These are phyloP conservation scores for Exserohilum rostratum DNA, from an alignment of 2,329 filamentous ascomycete species.

Conservation along the genomic window DNA sequence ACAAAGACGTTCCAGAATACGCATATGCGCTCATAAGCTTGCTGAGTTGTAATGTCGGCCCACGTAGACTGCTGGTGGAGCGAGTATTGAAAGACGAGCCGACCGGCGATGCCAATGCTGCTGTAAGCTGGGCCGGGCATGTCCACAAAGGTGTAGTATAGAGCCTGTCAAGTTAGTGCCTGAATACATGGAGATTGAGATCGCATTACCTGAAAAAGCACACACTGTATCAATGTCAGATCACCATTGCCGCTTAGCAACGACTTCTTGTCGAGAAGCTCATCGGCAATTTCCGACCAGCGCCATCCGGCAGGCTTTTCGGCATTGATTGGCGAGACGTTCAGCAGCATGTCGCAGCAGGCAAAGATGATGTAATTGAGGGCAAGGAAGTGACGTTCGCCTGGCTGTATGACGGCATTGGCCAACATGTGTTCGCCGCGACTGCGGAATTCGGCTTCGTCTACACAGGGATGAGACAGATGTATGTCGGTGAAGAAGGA, in stretches of 20 bases:
- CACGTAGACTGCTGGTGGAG: constrained; percentile 36
- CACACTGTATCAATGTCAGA: constrained; percentile 34
- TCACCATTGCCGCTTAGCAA: constrained; percentile 28
- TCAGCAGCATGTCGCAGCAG: constrained; percentile 21
- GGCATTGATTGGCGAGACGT: constrained; percentile 7
- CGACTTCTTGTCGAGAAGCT: constrained; percentile 33
- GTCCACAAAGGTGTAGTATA: constrained; percentile 36
- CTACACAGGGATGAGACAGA: constrained; percentile 37
- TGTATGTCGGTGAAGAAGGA: constrained; percentile 39
- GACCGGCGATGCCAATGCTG: constrained; percentile 37
- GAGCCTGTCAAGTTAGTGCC: constrained; percentile 26
- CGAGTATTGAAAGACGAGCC: constrained; percentile 35
- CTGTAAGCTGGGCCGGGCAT: constrained; percentile 38
- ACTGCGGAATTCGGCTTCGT: constrained; percentile 35
- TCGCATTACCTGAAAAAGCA: constrained; percentile 33
- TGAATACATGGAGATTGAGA: neutral
- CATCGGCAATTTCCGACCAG: constrained; percentile 39
- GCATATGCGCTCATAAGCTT: constrained; percentile 31
- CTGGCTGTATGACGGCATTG: constrained; percentile 16
- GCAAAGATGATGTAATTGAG: constrained; percentile 42
- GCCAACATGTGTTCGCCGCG: constrained; percentile 33
- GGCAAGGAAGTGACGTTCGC: constrained; percentile 34
- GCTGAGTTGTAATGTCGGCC: constrained; percentile 16
- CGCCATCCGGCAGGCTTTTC: constrained; percentile 33
- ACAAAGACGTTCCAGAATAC: constrained; percentile 40